phyloP scores from a whole-genome alignment of 2,329 filamentous ascomycete species.

The Sporothrix sp. region DNA sequence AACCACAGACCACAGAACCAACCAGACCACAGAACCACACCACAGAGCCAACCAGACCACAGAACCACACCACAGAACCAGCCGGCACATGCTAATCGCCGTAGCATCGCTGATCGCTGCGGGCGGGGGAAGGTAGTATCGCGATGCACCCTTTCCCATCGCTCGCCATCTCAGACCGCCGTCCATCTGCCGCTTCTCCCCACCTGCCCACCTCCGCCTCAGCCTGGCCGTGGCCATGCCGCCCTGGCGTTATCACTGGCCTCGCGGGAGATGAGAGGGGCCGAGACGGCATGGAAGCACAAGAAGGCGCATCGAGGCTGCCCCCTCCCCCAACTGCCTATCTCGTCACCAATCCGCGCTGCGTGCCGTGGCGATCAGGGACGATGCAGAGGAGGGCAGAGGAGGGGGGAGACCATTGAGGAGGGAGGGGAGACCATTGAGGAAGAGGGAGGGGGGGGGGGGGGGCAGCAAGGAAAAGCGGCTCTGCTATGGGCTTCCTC shows the following conservation, averaged over 20 bases:
- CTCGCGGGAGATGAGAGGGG: slow-evolving; percentile 4
- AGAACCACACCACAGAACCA: too few species aligned
- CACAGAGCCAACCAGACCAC: too few species aligned
- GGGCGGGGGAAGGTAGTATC: slow-evolving; percentile 8
- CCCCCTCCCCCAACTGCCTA: background rate
- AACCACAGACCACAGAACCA: too few species aligned
- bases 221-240: background rate
- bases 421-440: too few species aligned
- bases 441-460: too few species aligned
- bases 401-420: too few species aligned
- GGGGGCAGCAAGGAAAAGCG: background rate
- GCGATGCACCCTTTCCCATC: background rate
- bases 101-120: slow-evolving; percentile 3
- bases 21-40: too few species aligned
- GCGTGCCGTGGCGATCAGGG: background rate
- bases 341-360: slow-evolving; percentile 5
- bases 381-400: too few species aligned
- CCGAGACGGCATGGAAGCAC: too few species aligned
- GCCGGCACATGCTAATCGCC: slow-evolving; percentile 5
- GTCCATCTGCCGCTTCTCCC: background rate
- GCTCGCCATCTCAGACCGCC: background rate
- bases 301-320: too few species aligned
- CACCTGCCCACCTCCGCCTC: background rate
- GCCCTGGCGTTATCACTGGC: background rate
- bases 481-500: background rate